phyloP scores from a whole-genome alignment of 2,329 filamentous ascomycete species.

The Cladosporium sp. region DNA sequence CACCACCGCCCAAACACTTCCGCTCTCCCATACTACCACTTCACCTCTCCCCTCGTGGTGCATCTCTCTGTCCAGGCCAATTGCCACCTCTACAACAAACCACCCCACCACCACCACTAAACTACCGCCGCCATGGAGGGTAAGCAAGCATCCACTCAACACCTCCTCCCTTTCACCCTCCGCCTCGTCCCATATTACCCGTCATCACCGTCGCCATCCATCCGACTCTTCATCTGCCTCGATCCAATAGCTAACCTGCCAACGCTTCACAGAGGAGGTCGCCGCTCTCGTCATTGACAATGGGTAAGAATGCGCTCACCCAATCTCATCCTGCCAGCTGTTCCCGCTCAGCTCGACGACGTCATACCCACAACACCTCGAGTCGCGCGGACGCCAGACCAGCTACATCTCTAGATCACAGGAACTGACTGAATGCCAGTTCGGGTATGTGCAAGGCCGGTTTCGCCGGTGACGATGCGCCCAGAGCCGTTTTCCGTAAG shows the following conservation, averaged over 20 bases:
- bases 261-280: slow-evolving; percentile 79
- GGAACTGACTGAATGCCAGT: slow-evolving; percentile 55
- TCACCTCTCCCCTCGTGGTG: not conserved
- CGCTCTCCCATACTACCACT: slow-evolving; percentile 2
- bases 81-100: not conserved
- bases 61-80: not conserved
- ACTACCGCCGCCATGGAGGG: slow-evolving; percentile 31
- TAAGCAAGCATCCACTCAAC: slow-evolving; percentile 27
- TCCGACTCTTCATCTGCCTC: not conserved
- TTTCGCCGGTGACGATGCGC: slow-evolving; percentile 99
- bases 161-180: slow-evolving; percentile 14
- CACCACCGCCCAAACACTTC: slow-evolving; percentile 2
- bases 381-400: slow-evolving; percentile 19
- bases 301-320: slow-evolving; percentile 73
- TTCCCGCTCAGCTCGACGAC: slow-evolving; percentile 36
- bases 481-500: slow-evolving; percentile 99
- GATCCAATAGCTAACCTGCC: slow-evolving; percentile 2
- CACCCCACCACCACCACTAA: slow-evolving; percentile 9
- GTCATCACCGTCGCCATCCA: slow-evolving; percentile 10
- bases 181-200: slow-evolving; percentile 2
- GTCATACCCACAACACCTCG: slow-evolving; percentile 32
- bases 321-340: slow-evolving; percentile 37
- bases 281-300: slow-evolving; percentile 99
- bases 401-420: slow-evolving; percentile 17
- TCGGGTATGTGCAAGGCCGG: slow-evolving; percentile 99